Percentiles rank a stretch among this genome's conserved stretches.
These are phyloP conservation scores for Berberis thunbergii DNA, from an alignment of 164 flowering plant species.

Conservation along the genomic window DNA sequence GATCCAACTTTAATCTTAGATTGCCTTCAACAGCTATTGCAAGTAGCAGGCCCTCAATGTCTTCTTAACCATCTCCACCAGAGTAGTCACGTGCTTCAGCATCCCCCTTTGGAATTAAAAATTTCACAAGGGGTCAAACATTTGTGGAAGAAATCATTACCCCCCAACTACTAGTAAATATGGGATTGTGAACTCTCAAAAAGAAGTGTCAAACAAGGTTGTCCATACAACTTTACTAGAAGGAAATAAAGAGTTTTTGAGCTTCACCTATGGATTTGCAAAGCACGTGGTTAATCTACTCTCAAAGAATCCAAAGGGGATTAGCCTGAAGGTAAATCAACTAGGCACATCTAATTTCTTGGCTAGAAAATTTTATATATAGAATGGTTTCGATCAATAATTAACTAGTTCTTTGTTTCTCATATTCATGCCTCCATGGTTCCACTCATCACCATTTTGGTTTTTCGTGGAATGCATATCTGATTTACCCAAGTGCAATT, in stretches of 20 bases:
- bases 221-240: slow-evolving; percentile 11
- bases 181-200: slow-evolving; percentile 34
- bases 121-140: slow-evolving; percentile 22
- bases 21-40: slow-evolving; percentile 27
- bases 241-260: slow-evolving; percentile 24
- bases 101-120: slow-evolving; percentile 50
- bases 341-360: not conserved
- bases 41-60: slow-evolving; percentile 47
- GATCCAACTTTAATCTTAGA: slow-evolving; percentile 39
- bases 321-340: slow-evolving; percentile 63
- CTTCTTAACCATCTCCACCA: slow-evolving; percentile 69
- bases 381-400: too few relatives aligned
- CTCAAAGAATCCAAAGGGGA: slow-evolving; percentile 65
- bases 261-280: slow-evolving; percentile 45
- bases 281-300: slow-evolving; percentile 42
- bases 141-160: slow-evolving; percentile 27
- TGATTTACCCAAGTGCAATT: too few relatives aligned
- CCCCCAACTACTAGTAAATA: slow-evolving; percentile 25
- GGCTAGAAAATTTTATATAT: not conserved
- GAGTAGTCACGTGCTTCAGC: slow-evolving; percentile 33
- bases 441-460: too few relatives aligned
- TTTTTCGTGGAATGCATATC: too few relatives aligned
- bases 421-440: too few relatives aligned
- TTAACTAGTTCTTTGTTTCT: too few relatives aligned
- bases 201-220: slow-evolving; percentile 33